A percentile compares a stretch with the other conserved stretches of the same genome.
phyloP scores from a whole-genome alignment of 78 protist species.

The slime mould (Dictyostelium discoideum) region DNA sequence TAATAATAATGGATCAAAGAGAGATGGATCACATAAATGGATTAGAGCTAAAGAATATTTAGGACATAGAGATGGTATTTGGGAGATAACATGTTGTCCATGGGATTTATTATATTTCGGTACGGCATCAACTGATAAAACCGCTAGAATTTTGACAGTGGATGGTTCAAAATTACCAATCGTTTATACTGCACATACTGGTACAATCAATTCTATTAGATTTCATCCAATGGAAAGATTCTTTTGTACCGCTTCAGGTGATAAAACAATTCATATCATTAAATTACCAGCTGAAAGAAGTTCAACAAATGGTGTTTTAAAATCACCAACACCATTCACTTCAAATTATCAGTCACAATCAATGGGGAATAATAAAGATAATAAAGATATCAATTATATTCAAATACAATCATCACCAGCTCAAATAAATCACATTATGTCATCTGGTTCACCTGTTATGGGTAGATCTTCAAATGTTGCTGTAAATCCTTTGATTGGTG shows the following conservation, averaged over 20 bases:
- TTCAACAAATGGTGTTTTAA: neutral
- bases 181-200: constrained; percentile 61
- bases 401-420: constrained; percentile 19
- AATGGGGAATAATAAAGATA: neutral
- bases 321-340: neutral
- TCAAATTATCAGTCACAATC: neutral
- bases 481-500: neutral
- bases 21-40: constrained; percentile 80
- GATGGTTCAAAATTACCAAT: constrained; percentile 48
- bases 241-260: constrained; percentile 63
- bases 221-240: constrained; percentile 49
- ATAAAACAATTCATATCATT: constrained; percentile 44
- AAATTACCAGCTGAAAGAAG: constrained; percentile 41
- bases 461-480: neutral
- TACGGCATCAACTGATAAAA: constrained; percentile 46
- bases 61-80: constrained; percentile 73
- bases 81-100: constrained; percentile 53
- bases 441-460: constrained; percentile 5
- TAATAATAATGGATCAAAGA: constrained; percentile 13
- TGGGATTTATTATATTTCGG: constrained; percentile 65
- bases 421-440: neutral
- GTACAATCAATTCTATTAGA: constrained; percentile 44
- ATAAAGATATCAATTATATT: neutral
- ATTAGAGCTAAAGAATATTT: constrained; percentile 44
- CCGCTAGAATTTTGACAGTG: constrained; percentile 63